phyloP scores from a whole-genome alignment of 2,329 filamentous ascomycete genomes.

The Metarhizium guizhouense region DNA sequence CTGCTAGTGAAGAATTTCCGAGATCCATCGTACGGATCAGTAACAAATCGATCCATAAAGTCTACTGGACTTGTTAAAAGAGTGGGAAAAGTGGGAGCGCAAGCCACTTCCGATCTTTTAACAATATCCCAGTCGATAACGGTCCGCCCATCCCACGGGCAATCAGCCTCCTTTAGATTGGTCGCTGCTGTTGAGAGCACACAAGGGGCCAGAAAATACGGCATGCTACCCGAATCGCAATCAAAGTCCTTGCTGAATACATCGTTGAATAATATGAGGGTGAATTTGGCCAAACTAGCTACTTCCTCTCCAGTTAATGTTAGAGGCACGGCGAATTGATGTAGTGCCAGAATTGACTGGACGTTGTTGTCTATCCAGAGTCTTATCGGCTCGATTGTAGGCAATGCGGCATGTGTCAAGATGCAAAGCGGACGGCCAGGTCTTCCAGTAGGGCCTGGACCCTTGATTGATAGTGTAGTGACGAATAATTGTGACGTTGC shows the following conservation, averaged over 20 bases:
- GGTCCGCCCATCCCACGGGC: neutral
- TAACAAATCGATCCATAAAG: constrained; percentile 43
- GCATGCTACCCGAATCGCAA: constrained; percentile 51
- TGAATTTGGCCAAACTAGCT: constrained; percentile 58
- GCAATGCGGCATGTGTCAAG: constrained; percentile 58
- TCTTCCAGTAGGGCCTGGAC: constrained; percentile 46
- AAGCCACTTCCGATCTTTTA: constrained; percentile 23
- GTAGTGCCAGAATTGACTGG: neutral
- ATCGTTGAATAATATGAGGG: constrained; percentile 67
- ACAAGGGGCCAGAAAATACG: constrained; percentile 73
- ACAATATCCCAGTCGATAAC: constrained; percentile 56
- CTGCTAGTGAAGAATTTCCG: constrained; percentile 49
- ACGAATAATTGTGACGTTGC: constrained; percentile 48
- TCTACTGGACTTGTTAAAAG: neutral
- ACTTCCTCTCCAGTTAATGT: constrained; percentile 34
- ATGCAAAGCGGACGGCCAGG: constrained; percentile 58
- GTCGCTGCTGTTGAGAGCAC: neutral
- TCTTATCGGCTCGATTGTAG: constrained; percentile 56
- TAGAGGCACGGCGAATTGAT: neutral
- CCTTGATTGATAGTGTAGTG: constrained; percentile 50
- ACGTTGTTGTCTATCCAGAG: constrained; percentile 48
- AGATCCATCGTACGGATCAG: constrained; percentile 53
- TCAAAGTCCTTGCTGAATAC: constrained; percentile 85
- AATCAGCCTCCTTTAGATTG: neutral
- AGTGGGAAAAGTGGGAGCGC: neutral